phyloP scores from a whole-genome alignment of 148 eudicot genomes.

The Chenopodium formosanum region DNA sequence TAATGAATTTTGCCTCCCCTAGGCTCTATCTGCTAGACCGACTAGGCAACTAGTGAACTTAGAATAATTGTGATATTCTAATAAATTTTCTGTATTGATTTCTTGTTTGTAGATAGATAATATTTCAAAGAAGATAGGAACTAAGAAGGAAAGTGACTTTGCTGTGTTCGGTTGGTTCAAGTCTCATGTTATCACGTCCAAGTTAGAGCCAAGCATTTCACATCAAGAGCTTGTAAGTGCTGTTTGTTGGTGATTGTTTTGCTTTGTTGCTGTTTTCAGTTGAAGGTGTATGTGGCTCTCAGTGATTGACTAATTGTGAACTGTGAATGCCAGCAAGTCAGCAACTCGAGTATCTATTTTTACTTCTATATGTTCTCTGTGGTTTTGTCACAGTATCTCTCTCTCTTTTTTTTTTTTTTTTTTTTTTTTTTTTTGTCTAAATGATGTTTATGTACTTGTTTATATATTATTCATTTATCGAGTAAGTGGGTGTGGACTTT shows the following conservation, averaged over 20 bases:
- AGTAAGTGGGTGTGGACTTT: background rate
- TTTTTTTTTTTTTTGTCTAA: background rate
- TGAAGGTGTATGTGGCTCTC: background rate
- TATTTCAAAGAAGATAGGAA: constrained; percentile 54
- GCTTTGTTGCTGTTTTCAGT: background rate
- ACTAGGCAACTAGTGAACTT: background rate
- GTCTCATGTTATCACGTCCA: constrained; percentile 62
- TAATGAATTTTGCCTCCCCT: background rate
- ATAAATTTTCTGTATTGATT: constrained; percentile 7
- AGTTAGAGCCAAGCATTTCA: constrained; percentile 80
- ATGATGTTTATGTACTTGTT: background rate
- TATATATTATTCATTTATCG: too few species aligned
- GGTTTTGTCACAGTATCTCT: background rate
- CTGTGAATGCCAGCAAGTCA: background rate
- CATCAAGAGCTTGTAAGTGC: constrained; percentile 86
- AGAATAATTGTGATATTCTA: background rate
- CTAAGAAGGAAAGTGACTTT: constrained; percentile 51
- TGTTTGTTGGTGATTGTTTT: background rate
- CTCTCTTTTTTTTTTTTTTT: too few species aligned
- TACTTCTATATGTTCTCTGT: background rate
- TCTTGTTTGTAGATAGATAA: constrained; percentile 54
- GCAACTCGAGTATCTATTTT: background rate
- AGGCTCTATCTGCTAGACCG: background rate
- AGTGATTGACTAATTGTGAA: background rate
- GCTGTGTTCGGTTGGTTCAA: constrained; percentile 85